phyloP scores from a whole-genome alignment of 768 basidiomycete genomes.

The Hydnum rufescens region DNA sequence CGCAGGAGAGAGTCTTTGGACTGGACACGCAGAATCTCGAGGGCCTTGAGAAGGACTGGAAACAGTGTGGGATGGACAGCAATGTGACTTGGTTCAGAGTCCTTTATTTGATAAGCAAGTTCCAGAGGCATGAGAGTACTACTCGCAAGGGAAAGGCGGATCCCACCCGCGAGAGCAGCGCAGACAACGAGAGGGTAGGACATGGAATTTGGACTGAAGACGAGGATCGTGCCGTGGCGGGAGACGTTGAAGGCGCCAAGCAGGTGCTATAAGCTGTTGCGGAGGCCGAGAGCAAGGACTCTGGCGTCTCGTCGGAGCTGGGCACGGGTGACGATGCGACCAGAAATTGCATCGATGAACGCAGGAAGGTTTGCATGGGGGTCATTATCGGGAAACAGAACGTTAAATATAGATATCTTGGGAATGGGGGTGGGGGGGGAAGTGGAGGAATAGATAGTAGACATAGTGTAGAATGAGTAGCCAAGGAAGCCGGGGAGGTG shows the following conservation, averaged over 20 bases:
- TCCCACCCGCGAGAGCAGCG: slow-evolving; percentile 13
- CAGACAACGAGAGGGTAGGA: slow-evolving; percentile 12
- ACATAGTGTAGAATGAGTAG: no score
- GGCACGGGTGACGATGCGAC: neutral
- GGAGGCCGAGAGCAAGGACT: neutral
- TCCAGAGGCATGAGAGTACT: slow-evolving; percentile 16
- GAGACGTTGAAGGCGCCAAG: neutral
- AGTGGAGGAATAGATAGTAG: neutral
- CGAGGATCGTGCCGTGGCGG: neutral
- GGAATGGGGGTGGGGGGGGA: neutral
- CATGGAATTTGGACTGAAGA: slow-evolving; percentile 14
- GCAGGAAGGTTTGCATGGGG: neutral
- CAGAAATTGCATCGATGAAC: neutral
- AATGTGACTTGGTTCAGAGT: slow-evolving; percentile 16
- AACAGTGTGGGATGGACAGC: slow-evolving; percentile 19
- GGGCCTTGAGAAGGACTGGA: slow-evolving; percentile 14
- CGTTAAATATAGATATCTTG: neutral
- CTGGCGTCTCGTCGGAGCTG: neutral
- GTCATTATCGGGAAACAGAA: neutral
- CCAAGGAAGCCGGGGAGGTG: no score
- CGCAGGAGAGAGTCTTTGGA: slow-evolving; percentile 4
- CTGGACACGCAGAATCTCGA: slow-evolving; percentile 12
- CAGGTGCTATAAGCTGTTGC: neutral
- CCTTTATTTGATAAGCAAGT: slow-evolving; percentile 19
- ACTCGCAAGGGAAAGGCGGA: slow-evolving; percentile 16